Evolutionary conservation across 1,139 yeast genomes (phyloP).

Genomic region (Suhomyces coccinellae): DNA sequence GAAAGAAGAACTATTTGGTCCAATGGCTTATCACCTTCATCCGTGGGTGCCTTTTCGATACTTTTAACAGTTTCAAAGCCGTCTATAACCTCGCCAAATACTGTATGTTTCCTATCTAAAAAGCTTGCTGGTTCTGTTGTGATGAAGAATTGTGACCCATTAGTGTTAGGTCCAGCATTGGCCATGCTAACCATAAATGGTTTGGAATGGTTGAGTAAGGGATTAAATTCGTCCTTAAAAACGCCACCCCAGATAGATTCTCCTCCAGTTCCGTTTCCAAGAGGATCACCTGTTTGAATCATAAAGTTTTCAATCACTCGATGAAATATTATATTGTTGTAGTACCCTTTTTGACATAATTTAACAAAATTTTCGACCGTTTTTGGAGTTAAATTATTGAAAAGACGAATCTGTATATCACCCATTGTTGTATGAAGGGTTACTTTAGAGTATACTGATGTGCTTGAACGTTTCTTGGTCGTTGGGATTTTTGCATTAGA

Average conservation of each 20-base stretch:
- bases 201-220: constrained; percentile 35
- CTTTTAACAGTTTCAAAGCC: constrained; percentile 30
- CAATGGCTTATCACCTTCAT: constrained; percentile 23
- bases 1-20: constrained; percentile 25
- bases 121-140: constrained; percentile 29
- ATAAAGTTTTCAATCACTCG: constrained; percentile 49
- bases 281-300: constrained; percentile 57
- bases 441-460: constrained; percentile 14
- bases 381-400: constrained; percentile 37
- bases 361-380: constrained; percentile 47
- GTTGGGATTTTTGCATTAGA: constrained; percentile 11
- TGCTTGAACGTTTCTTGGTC: background rate
- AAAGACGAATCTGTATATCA: constrained; percentile 42
- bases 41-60: constrained; percentile 28
- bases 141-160: constrained; percentile 36
- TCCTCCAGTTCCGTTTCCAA: constrained; percentile 53
- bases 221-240: constrained; percentile 46
- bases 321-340: constrained; percentile 45
- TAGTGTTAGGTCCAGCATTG: constrained; percentile 31
- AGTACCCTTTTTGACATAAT: constrained; percentile 38
- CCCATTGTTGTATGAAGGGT: constrained; percentile 48
- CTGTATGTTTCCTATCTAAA: constrained; percentile 31
- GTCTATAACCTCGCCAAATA: constrained; percentile 31
- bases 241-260: constrained; percentile 45
- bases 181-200: constrained; percentile 53